Conservation (phyloP, 2,329 filamentous ascomycete species). For the Lachnellula occidentalis region DNA sequence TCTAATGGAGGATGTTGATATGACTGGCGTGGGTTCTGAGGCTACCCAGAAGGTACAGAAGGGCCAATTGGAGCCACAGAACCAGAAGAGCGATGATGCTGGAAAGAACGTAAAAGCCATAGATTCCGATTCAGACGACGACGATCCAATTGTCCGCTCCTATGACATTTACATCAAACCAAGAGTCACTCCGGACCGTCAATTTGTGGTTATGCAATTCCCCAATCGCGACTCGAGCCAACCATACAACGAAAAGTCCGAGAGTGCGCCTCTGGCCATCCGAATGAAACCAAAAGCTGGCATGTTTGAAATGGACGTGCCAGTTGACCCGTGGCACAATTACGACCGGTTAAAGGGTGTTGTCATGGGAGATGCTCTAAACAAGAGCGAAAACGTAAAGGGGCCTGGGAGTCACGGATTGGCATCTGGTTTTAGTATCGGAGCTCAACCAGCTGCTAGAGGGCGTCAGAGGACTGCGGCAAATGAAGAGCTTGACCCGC, state of each 20-base stretch:
- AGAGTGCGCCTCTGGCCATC: conserved; percentile 61
- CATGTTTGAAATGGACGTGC: conserved; percentile 89
- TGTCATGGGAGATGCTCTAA: conserved; percentile 73
- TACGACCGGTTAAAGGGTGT: conserved; percentile 84
- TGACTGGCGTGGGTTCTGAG: not conserved
- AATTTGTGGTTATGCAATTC: conserved; percentile 82
- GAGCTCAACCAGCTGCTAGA: conserved; percentile 35
- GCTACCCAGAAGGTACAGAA: not conserved
- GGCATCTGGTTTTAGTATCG: conserved; percentile 66
- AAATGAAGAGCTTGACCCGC: conserved; percentile 41
- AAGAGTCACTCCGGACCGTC: conserved; percentile 52
- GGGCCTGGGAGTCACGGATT: conserved; percentile 64
- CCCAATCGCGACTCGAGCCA: conserved; percentile 63
- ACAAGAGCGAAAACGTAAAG: conserved; percentile 45
- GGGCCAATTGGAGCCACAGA: not conserved
- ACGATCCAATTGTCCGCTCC: conserved; percentile 64
- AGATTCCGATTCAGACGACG: conserved; percentile 12
- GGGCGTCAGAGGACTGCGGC: conserved; percentile 37
- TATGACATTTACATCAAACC: conserved; percentile 89
- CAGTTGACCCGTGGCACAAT: conserved; percentile 59
- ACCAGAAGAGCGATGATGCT: not conserved
- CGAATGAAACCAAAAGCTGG: conserved; percentile 78
- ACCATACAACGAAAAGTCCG: conserved; percentile 51
- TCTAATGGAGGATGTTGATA: not conserved
- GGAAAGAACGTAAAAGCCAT: not conserved